Base-by-base conservation (phyloP, 495 filamentous ascomycete species). In the Pyronema omphalodes region DNA sequence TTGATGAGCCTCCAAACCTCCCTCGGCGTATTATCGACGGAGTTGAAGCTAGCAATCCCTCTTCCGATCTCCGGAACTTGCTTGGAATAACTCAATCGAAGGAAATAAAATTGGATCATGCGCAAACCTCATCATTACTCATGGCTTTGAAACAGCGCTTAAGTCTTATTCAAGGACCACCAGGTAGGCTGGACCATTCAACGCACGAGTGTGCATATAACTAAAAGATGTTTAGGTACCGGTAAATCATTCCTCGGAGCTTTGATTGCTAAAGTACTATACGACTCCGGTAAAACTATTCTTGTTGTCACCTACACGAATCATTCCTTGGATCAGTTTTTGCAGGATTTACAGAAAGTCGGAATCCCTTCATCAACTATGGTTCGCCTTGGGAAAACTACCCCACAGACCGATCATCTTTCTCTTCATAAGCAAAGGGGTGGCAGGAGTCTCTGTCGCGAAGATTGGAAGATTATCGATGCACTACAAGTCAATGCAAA, bases 161-260 rank as follows among this genome's bases (percentile, higher is more conserved):
- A 3, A 79, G 77, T 58, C 60, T 82, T 1, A 81, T 88, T 11
- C 83, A 88, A 66, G 84, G 85, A 0, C 84, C 85, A 0, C 84
- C 84, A 66, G 83, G 82, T 82, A 70, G 44, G 69, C 55, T 52
- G 12, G 12, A n/a, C 1, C 18, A 34, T 35, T 12, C 1, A 5
- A 8, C 1, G 9, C 29, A 4, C 7, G 7, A 34, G 9, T 50
- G 1, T 50, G 14, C 6, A 50, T 43, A 17, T 18, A 1, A 40
- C 36, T 52, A 40, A 52, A 29, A 40, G 4, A 35, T 17, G 7
- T 18, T 40, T 41, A 54, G 83, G 83, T 3, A 89, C 84, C 3
- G 85, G 86, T 5, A 88, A 89, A 53, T 85, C 82, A 0, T 85
- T 87, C 55, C 76, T 86, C 35, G 85, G 86, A 0, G 79, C 82